Conservation (phyloP, 2,329 filamentous ascomycete species). For the Incumbomyces delicatus region DNA sequence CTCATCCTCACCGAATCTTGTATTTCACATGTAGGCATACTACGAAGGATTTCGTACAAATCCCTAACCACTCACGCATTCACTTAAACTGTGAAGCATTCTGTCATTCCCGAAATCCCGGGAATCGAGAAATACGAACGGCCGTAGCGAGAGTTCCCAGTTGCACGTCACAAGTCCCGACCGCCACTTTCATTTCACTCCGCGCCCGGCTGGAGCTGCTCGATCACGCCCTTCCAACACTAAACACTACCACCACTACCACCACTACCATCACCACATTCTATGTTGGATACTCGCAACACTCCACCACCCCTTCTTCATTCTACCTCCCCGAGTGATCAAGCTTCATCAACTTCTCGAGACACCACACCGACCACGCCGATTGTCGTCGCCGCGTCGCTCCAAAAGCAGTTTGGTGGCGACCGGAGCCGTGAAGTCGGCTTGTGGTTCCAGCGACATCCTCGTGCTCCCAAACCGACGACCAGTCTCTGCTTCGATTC, state of each 20-base stretch:
- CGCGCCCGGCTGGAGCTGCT: background rate
- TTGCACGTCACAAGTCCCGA: background rate
- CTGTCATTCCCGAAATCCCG: no score
- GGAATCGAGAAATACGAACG: no score
- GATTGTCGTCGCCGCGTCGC: slow-evolving; percentile 36
- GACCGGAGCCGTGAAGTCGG: slow-evolving; percentile 25
- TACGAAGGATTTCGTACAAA: no score
- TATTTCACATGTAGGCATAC: no score
- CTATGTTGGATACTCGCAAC: slow-evolving; percentile 45
- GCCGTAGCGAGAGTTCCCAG: no score
- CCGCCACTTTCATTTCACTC: background rate
- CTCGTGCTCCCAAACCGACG: slow-evolving; percentile 29
- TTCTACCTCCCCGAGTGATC: slow-evolving; percentile 40
- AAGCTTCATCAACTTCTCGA: slow-evolving; percentile 41
- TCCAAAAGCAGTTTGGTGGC: slow-evolving; percentile 26
- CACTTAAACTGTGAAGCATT: no score
- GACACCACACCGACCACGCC: slow-evolving; percentile 41
- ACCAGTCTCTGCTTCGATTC: slow-evolving; percentile 30
- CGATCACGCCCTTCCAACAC: background rate
- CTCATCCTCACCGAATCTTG: no score
- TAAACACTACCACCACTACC: background rate
- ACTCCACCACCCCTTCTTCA: slow-evolving; percentile 42
- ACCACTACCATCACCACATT: slow-evolving; percentile 6
- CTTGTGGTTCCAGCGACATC: slow-evolving; percentile 36
- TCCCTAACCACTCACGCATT: no score